phyloP scores from a whole-genome alignment of 306 rosid genomes.

The Prunus kanzakura region DNA sequence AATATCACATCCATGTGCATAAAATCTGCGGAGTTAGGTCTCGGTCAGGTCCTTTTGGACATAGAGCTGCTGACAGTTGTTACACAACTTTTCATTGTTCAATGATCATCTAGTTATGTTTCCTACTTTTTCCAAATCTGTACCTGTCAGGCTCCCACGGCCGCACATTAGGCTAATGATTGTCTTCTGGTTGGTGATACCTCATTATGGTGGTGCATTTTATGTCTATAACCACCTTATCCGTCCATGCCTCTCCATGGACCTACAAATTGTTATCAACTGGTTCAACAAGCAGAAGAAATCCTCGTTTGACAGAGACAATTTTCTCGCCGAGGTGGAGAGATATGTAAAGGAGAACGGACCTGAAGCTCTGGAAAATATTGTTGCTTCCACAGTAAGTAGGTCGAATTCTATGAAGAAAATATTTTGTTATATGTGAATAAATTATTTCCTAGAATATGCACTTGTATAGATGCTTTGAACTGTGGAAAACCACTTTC shows the following conservation, averaged over 20 bases:
- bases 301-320: constrained; percentile 25
- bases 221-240: constrained; percentile 36
- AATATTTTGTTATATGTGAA: not conserved
- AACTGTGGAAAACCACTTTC: not conserved
- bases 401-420: not conserved
- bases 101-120: constrained; percentile 5
- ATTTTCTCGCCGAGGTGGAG: constrained; percentile 42
- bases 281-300: constrained; percentile 27
- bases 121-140: not conserved
- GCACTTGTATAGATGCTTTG: not conserved
- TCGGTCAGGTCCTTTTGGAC: too few species aligned
- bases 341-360: constrained; percentile 41
- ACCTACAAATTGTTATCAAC: constrained; percentile 10
- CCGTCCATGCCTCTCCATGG: constrained; percentile 18
- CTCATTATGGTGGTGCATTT: constrained; percentile 49
- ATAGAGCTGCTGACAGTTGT: too few species aligned
- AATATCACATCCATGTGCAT: too few species aligned
- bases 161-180: constrained; percentile 46
- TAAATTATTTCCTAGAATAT: not conserved
- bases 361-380: constrained; percentile 44
- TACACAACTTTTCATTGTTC: too few species aligned
- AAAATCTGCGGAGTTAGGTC: too few species aligned
- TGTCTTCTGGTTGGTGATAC: constrained; percentile 37
- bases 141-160: constrained; percentile 47
- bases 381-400: constrained; percentile 43